phyloP scores from a whole-genome alignment of 2,329 filamentous ascomycete species.

The Phialophora expanda region DNA sequence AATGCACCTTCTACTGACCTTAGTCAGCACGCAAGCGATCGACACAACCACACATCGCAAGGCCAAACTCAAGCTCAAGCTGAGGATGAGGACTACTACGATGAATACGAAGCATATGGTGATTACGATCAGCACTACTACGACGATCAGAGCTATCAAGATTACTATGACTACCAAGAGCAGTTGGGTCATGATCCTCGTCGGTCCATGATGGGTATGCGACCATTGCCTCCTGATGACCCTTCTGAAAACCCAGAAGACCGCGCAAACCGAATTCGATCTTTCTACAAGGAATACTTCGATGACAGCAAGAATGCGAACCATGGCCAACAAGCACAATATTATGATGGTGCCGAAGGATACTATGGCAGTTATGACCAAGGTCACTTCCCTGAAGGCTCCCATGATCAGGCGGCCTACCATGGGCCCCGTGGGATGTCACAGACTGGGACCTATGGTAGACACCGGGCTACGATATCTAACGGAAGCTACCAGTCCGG shows the following conservation, averaged over 20 bases:
- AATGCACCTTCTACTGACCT: constrained; percentile 20
- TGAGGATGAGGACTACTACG: constrained; percentile 22
- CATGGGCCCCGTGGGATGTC: constrained; percentile 44
- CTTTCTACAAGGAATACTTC: constrained; percentile 99
- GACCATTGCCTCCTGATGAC: constrained; percentile 86
- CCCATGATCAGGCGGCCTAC: constrained; percentile 42
- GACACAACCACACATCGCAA: constrained; percentile 11
- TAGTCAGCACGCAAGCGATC: constrained; percentile 1
- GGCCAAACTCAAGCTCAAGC: constrained; percentile 3
- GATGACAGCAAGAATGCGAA: constrained; percentile 71
- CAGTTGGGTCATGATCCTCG: constrained; percentile 49
- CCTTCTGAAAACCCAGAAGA: constrained; percentile 89
- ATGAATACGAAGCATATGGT: constrained; percentile 25
- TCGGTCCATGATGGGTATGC: constrained; percentile 67
- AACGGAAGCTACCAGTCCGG: constrained; percentile 55
- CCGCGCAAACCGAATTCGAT: constrained; percentile 93
- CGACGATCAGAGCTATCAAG: constrained; percentile 25
- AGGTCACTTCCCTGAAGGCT: constrained; percentile 51
- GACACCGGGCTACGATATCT: constrained; percentile 38
- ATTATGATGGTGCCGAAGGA: constrained; percentile 70
- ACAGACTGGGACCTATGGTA: constrained; percentile 46
- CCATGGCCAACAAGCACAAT: constrained; percentile 73
- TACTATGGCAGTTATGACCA: constrained; percentile 64
- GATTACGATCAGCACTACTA: constrained; percentile 20
- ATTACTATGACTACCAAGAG: constrained; percentile 34